Evolutionary conservation across 345 rosid genomes (phyloP).

Genomic region (Euclidium syriacum): DNA sequence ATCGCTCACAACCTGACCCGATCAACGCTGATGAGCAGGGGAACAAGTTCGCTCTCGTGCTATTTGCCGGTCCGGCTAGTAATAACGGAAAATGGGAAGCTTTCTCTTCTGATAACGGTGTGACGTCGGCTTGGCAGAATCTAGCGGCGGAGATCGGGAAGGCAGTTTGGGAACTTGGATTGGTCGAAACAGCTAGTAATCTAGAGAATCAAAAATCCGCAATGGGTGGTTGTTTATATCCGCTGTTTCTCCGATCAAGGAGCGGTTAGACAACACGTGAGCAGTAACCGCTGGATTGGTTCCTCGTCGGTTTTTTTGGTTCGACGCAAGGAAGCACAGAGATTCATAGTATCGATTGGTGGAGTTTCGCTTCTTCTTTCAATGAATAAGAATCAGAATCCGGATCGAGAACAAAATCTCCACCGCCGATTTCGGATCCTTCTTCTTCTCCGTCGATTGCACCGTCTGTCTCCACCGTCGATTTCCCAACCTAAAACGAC

Average conservation of each 20-base stretch:
- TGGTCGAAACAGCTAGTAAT: slow-evolving; percentile 81
- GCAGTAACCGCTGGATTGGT: slow-evolving; percentile 54
- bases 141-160: slow-evolving; percentile 69
- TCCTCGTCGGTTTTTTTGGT: too few relatives aligned
- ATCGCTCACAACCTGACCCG: too few relatives aligned
- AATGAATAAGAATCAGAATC: too few relatives aligned
- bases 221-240: slow-evolving; percentile 86
- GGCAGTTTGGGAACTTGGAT: slow-evolving; percentile 87
- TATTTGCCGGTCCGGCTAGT: slow-evolving; percentile 59
- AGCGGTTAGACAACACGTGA: slow-evolving; percentile 55
- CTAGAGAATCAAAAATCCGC: slow-evolving; percentile 61
- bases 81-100: slow-evolving; percentile 74
- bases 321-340: too few relatives aligned
- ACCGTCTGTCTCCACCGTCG: too few relatives aligned
- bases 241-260: slow-evolving; percentile 80
- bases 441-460: too few relatives aligned
- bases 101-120: slow-evolving; percentile 53
- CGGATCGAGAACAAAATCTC: too few relatives aligned
- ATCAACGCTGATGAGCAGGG: slow-evolving; percentile 70
- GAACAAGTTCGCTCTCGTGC: slow-evolving; percentile 71
- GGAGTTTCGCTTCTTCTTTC: too few relatives aligned
- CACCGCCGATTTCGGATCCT: too few relatives aligned
- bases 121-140: slow-evolving; percentile 83
- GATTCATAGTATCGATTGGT: too few relatives aligned
- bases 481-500: too few relatives aligned